phyloP scores from a whole-genome alignment of 257 asterid species.

The Solanum ossicruentum region DNA sequence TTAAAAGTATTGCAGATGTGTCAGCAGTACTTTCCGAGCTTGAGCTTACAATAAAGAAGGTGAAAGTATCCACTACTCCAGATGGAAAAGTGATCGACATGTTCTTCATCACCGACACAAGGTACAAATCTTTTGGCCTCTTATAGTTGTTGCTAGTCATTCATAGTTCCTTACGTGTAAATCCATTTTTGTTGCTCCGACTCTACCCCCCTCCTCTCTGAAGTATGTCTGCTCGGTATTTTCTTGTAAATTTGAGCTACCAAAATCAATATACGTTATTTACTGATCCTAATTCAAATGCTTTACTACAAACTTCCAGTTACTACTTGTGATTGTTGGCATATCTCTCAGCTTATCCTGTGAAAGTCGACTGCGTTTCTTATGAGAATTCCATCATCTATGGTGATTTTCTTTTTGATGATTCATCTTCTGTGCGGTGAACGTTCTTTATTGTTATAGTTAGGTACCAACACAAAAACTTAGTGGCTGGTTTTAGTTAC shows the following conservation, averaged over 20 bases:
- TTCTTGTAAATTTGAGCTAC: background rate
- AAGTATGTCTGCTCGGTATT: background rate
- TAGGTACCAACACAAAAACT: background rate
- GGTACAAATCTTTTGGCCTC: constrained; percentile 20
- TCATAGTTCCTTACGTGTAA: background rate
- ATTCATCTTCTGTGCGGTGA: background rate
- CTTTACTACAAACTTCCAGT: background rate
- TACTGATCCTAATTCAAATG: background rate
- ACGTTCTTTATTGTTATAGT: background rate
- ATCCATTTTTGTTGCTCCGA: background rate
- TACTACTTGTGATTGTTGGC: background rate
- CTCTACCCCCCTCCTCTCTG: background rate
- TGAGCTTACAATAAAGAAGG: constrained; percentile 67
- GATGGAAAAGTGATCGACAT: constrained; percentile 85
- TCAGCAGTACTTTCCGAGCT: constrained; percentile 64
- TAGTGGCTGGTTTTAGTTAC: background rate
- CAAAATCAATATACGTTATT: background rate
- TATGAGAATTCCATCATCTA: background rate
- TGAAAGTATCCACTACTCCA: constrained; percentile 85
- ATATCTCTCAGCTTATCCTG: background rate
- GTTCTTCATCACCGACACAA: constrained; percentile 73
- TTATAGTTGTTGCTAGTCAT: background rate
- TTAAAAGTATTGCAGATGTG: constrained; percentile 41
- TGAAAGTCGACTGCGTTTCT: background rate
- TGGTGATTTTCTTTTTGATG: no score